Evolutionary conservation across 768 basidiomycete species (phyloP).

Genomic region (Cyathus striatus): DNA sequence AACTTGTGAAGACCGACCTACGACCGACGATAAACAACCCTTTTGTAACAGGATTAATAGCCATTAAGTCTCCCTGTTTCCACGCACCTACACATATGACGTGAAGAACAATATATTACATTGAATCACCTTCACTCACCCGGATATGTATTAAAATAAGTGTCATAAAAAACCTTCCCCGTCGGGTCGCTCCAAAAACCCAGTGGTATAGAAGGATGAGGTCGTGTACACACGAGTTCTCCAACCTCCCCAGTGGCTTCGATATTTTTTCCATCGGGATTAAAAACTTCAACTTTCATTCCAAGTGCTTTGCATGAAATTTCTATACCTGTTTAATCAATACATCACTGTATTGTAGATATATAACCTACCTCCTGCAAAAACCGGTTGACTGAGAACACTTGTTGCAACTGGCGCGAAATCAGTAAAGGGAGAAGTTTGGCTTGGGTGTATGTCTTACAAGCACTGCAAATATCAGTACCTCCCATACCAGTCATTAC

Average conservation of each 20-base stretch:
- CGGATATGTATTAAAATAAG: slow-evolving; percentile 62
- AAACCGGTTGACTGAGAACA: slow-evolving; percentile 43
- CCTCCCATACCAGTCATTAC: slow-evolving; percentile 59
- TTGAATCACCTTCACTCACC: slow-evolving; percentile 36
- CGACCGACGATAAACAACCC: slow-evolving; percentile 61
- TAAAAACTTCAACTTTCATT: slow-evolving; percentile 60
- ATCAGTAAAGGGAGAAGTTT: background rate
- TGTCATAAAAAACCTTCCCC: slow-evolving; percentile 51
- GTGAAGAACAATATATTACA: no score
- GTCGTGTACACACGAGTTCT: slow-evolving; percentile 62
- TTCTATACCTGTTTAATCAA: slow-evolving; percentile 29
- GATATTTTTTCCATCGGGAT: slow-evolving; percentile 48
- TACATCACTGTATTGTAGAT: background rate
- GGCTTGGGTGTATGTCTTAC: slow-evolving; percentile 37
- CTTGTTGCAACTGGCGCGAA: slow-evolving; percentile 45
- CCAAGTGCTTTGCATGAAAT: slow-evolving; percentile 59
- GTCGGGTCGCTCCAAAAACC: slow-evolving; percentile 62
- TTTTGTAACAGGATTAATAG: slow-evolving; percentile 55
- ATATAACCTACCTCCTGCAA: slow-evolving; percentile 50
- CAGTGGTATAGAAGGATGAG: slow-evolving; percentile 66
- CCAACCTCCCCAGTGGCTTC: slow-evolving; percentile 43
- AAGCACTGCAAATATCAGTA: slow-evolving; percentile 64
- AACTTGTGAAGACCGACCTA: slow-evolving; percentile 30
- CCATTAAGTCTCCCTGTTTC: slow-evolving; percentile 68
- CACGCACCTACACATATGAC: slow-evolving; percentile 49